These are phyloP conservation scores for Pharnaceum exiguum DNA, from an alignment of 148 eudicot genomes.

Conservation along the genomic window DNA sequence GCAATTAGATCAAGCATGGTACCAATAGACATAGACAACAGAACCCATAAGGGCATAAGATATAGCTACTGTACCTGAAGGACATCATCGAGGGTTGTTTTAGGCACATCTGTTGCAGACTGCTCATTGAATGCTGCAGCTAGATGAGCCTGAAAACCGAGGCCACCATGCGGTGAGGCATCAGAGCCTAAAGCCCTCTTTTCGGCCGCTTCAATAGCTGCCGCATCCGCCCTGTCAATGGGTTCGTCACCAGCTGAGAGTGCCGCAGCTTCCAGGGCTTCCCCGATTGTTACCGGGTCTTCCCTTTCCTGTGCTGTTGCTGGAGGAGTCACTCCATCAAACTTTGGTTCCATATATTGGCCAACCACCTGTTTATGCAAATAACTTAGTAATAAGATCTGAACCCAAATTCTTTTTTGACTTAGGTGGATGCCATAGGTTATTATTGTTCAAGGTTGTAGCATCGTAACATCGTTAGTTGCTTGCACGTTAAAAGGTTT, in stretches of 20 bases:
- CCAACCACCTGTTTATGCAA: slow-evolving; percentile 5
- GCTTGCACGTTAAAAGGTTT: too few relatives aligned
- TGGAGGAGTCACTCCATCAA: not conserved
- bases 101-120: not conserved
- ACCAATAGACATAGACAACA: not conserved
- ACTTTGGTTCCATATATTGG: slow-evolving; percentile 16
- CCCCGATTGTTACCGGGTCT: slow-evolving; percentile 23
- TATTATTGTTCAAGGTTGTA: too few relatives aligned
- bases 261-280: slow-evolving; percentile 24
- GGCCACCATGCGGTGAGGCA: not conserved
- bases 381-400: too few relatives aligned
- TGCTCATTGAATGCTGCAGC: slow-evolving; percentile 15
- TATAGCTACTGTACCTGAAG: slow-evolving; percentile 1
- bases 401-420: too few relatives aligned
- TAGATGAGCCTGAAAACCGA: slow-evolving; percentile 13
- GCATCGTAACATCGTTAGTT: too few relatives aligned
- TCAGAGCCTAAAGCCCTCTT: slow-evolving; percentile 20
- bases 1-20: too few relatives aligned
- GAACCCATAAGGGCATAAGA: not conserved
- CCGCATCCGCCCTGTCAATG: slow-evolving; percentile 16
- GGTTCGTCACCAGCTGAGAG: slow-evolving; percentile 18
- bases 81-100: slow-evolving; percentile 20
- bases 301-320: not conserved
- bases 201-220: slow-evolving; percentile 27
- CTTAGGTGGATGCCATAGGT: too few relatives aligned